phyloP scores from a whole-genome alignment of 1,284 basidiomycete genomes.

The Vanrija pseudolonga region DNA sequence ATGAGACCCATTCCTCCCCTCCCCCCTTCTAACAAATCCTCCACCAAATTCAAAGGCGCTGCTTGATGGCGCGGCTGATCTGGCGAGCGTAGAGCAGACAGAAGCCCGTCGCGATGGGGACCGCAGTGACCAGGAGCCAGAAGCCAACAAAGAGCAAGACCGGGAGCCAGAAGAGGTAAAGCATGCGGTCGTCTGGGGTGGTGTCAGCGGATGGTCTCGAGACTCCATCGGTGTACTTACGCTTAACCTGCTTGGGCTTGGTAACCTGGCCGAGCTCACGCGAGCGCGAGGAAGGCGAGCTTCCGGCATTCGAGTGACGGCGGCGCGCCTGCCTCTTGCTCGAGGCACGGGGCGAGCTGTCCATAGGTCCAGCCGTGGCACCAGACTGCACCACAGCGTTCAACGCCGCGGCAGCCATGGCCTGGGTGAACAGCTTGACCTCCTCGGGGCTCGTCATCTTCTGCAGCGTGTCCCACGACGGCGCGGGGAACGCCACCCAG shows the following conservation, averaged over 20 bases:
- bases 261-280: conserved; percentile 20
- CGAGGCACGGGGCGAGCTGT: conserved; percentile 1
- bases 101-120: conserved; percentile 44
- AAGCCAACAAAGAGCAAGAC: conserved; percentile 58
- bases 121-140: conserved; percentile 43
- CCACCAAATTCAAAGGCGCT: conserved; percentile 15
- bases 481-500: conserved; percentile 41
- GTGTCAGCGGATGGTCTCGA: conserved; percentile 1
- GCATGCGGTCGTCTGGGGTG: conserved; percentile 78
- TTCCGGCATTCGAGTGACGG: conserved; percentile 10
- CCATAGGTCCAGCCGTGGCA: conserved; percentile 19
- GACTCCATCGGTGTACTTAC: conserved; percentile 51
- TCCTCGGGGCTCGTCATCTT: conserved; percentile 45
- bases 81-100: conserved; percentile 41
- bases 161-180: conserved; percentile 89
- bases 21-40: neutral
- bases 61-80: conserved; percentile 42
- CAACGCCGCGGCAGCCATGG: conserved; percentile 43
- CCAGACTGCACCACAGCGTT: conserved; percentile 43
- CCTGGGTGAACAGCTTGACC: conserved; percentile 44
- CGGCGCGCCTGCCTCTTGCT: conserved; percentile 9
- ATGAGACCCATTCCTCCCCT: neutral
- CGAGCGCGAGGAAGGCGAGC: conserved; percentile 12
- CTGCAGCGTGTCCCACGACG: conserved; percentile 42
- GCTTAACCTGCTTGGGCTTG: conserved; percentile 43